Conservation (phyloP, 345 rosid genomes). For the Trapa incisa region DNA sequence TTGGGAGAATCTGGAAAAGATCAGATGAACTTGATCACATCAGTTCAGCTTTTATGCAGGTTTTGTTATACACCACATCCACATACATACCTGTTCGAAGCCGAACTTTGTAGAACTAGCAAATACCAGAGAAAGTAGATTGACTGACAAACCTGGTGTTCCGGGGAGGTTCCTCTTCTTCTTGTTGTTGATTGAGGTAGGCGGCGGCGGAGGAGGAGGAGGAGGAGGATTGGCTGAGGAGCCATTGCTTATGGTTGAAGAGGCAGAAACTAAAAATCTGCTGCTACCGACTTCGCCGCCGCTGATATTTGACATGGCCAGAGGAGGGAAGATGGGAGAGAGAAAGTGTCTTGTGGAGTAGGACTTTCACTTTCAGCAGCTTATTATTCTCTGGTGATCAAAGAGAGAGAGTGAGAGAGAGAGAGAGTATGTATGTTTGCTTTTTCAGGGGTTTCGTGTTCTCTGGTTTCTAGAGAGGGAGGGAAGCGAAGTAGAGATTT, state of each 20-base stretch:
- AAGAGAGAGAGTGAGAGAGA: too few relatives aligned
- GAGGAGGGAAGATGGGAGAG: background rate
- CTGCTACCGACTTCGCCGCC: conserved; percentile 8
- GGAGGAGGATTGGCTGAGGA: background rate
- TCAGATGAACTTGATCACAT: too few relatives aligned
- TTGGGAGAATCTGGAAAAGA: too few relatives aligned
- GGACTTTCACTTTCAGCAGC: too few relatives aligned
- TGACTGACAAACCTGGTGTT: conserved; percentile 3
- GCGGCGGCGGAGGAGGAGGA: background rate
- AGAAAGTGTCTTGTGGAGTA: background rate
- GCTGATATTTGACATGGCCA: conserved; percentile 11
- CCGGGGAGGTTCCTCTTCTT: conserved; percentile 12
- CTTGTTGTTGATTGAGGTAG: background rate
- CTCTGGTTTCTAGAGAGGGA: too few relatives aligned
- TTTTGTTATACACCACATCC: background rate
- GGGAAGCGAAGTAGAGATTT: too few relatives aligned
- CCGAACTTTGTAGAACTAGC: too few relatives aligned
- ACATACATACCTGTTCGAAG: too few relatives aligned
- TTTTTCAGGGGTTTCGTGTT: too few relatives aligned
- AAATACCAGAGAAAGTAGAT: background rate
- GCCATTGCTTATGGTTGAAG: conserved; percentile 1
- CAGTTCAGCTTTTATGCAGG: background rate
- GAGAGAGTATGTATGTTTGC: too few relatives aligned
- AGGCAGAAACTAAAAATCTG: background rate
- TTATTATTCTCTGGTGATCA: too few relatives aligned